These are phyloP conservation scores for Microdochium trichocladiopsis DNA, from an alignment of 2,329 filamentous ascomycete genomes.

Conservation along the genomic window DNA sequence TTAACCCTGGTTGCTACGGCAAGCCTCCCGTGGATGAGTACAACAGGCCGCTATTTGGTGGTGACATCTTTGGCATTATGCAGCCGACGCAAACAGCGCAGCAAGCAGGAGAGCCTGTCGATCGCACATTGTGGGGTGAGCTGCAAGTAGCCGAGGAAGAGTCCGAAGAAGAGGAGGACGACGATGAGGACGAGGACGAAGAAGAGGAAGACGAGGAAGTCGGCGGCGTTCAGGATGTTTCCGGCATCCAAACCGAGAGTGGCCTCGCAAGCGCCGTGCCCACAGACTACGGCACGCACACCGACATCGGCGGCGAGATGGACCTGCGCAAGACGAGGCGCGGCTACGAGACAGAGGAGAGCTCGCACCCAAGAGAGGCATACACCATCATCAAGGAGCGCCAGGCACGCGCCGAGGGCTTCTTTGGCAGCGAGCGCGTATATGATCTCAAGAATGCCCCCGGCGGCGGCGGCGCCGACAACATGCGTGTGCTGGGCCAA, in stretches of 20 bases:
- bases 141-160: conserved; percentile 61
- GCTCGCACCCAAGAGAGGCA: conserved; percentile 65
- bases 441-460: conserved; percentile 69
- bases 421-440: conserved; percentile 91
- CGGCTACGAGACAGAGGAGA: conserved; percentile 83
- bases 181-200: conserved; percentile 63
- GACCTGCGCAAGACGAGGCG: conserved; percentile 82
- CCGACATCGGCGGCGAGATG: conserved; percentile 73
- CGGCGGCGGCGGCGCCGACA: conserved; percentile 32
- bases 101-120: conserved; percentile 65
- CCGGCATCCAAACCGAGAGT: conserved; percentile 72
- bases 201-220: conserved; percentile 56
- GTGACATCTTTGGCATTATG: conserved; percentile 84
- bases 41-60: conserved; percentile 84
- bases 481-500: conserved; percentile 68
- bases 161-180: conserved; percentile 60
- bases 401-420: conserved; percentile 77
- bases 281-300: conserved; percentile 68
- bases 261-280: conserved; percentile 76
- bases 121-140: conserved; percentile 88
- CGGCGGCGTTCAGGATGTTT: conserved; percentile 64
- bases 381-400: conserved; percentile 89
- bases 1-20: conserved; percentile 89
- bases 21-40: conserved; percentile 94
- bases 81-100: conserved; percentile 30